phyloP scores from a whole-genome alignment of 768 basidiomycete species.

The Pleurotus djamor region DNA sequence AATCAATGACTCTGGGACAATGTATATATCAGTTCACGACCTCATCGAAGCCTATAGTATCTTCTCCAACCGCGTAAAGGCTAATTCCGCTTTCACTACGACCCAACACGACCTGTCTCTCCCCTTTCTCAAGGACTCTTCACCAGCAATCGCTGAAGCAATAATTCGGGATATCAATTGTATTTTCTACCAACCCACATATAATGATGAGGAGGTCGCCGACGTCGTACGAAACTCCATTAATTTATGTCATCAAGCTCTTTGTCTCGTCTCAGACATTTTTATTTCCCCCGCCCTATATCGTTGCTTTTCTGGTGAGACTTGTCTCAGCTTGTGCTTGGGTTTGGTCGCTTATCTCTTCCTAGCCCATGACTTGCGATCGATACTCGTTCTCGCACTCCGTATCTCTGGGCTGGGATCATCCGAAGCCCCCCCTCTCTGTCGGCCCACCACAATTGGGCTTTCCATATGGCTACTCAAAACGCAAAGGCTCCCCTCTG shows the following conservation, averaged over 20 bases:
- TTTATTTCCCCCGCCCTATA: slow-evolving; percentile 45
- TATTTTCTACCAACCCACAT: slow-evolving; percentile 31
- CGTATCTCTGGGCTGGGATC: background rate
- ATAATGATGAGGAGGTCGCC: background rate
- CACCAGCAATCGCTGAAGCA: slow-evolving; percentile 32
- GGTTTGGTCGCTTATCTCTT: background rate
- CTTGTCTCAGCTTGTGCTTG: background rate
- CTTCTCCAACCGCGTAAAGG: slow-evolving; percentile 42
- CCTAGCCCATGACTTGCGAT: background rate
- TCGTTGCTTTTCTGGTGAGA: slow-evolving; percentile 49
- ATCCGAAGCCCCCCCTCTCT: slow-evolving; percentile 3
- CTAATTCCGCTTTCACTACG: slow-evolving; percentile 14
- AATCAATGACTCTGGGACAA: slow-evolving; percentile 27
- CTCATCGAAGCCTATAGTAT: slow-evolving; percentile 60
- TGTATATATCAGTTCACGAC: slow-evolving; percentile 46
- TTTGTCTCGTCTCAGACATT: slow-evolving; percentile 49
- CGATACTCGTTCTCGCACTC: background rate
- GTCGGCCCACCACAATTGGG: slow-evolving; percentile 25
- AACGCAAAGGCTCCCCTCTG: slow-evolving; percentile 43
- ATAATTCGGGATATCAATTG: slow-evolving; percentile 52
- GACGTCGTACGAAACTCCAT: slow-evolving; percentile 35
- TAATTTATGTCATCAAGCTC: slow-evolving; percentile 49
- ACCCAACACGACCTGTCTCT: background rate
- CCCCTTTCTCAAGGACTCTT: slow-evolving; percentile 26
- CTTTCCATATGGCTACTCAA: slow-evolving; percentile 50